phyloP scores from a whole-genome alignment of 345 rosid species.

The Hypericum androsaemum region DNA sequence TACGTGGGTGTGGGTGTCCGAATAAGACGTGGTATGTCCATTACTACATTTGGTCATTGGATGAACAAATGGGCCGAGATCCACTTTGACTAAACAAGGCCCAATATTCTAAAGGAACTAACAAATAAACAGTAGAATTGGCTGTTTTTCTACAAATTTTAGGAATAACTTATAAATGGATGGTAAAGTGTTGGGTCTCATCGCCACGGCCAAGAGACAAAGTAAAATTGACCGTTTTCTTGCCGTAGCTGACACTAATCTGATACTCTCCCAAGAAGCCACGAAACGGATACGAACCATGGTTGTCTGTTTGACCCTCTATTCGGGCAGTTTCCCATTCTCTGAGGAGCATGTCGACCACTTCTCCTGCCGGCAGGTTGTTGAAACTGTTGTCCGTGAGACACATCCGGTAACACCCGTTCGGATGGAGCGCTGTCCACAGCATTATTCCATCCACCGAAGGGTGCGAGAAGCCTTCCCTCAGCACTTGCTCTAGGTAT shows the following conservation, averaged over 20 bases:
- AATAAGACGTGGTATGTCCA: too few species aligned
- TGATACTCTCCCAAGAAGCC: slow-evolving; percentile 69
- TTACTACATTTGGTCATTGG: too few species aligned
- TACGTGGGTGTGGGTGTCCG: too few species aligned
- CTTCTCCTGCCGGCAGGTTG: slow-evolving; percentile 68
- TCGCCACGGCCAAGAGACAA: slow-evolving; percentile 32
- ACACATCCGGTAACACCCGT: slow-evolving; percentile 86
- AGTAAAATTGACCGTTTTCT: slow-evolving; percentile 32
- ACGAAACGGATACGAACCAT: slow-evolving; percentile 51
- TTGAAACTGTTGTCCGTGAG: slow-evolving; percentile 42
- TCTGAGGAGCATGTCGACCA: slow-evolving; percentile 45
- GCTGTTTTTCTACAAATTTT: not conserved
- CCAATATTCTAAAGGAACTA: too few species aligned
- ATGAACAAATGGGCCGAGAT: too few species aligned
- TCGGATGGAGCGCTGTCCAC: slow-evolving; percentile 72
- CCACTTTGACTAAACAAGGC: too few species aligned
- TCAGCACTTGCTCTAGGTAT: slow-evolving; percentile 59
- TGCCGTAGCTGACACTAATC: slow-evolving; percentile 22
- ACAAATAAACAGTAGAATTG: too few species aligned
- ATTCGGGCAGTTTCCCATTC: slow-evolving; percentile 48
- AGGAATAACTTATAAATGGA: slow-evolving; percentile 23
- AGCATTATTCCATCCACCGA: slow-evolving; percentile 71
- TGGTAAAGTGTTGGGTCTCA: slow-evolving; percentile 57
- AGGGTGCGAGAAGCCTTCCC: slow-evolving; percentile 88
- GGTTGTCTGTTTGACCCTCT: slow-evolving; percentile 33